Base-by-base conservation (phyloP, 768 basidiomycete genomes). In the Tylopilus plumbeoviolaceoides region DNA sequence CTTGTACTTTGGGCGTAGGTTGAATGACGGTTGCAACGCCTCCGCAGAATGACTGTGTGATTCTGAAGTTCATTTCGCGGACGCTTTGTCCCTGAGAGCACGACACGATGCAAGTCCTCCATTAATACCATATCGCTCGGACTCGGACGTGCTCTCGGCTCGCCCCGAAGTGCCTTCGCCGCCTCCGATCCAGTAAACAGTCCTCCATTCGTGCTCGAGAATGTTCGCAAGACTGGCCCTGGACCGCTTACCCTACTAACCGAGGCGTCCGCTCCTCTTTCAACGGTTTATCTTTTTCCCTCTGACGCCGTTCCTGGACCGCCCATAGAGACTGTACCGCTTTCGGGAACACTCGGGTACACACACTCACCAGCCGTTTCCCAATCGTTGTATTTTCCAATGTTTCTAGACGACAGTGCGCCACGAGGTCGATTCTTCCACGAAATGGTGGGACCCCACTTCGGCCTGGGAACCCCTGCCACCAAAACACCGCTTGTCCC, bases 351-450 rank as follows among this genome's bases (percentile, higher is more conserved):
- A 47, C 30, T 55, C 62, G 62, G 62, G 31, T 46, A 10, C 21
- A 15, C 31, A 42, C 42, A 36, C 20, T 8, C 7, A n/a, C 17
- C 7, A 7, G 17, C 36, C 41, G 27, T 48, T 56, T 65, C 60
- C 51, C 33, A 44, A 48, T 43, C 60, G 30, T 30, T 30, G 45
- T 50, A 25, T 18, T 38, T 7, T 38, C n/a, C 38, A 38, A 38
- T 38, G 7, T 47, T 45, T 52, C 50, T 31, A 40, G 47, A 45
- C 47, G 12, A 40, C n/a, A n/a, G n/a, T 23, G 44, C 50, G 39
- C 43, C 64, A 64, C 56, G 59, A 63, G 59, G 61, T 21, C 33
- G 33, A 7, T 38, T 43, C 55, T 63, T 60, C 61, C 44, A 7
- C 17, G n/a, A 18, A 18, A n/a, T 18, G 25, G 45, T 45, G 45